Conservation (phyloP, 108 stramenopile genomes). For the Fragilariopsis cylindrus region DNA sequence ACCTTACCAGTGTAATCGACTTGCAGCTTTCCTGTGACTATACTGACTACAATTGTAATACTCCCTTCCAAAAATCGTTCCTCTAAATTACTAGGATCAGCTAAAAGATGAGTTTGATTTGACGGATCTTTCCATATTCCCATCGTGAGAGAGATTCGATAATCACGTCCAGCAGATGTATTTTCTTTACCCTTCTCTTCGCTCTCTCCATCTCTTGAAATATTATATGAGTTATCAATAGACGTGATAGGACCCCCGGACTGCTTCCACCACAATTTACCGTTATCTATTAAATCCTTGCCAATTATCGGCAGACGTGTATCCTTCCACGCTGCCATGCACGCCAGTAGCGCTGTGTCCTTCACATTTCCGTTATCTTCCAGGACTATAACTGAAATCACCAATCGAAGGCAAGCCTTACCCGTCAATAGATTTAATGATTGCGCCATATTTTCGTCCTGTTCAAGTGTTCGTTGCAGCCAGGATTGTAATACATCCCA, state of each 20-base stretch:
- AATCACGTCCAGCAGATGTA: conserved; percentile 3
- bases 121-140: conserved; percentile 26
- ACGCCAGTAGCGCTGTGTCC: conserved; percentile 61
- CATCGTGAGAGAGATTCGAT: conserved; percentile 34
- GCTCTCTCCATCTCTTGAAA: background rate
- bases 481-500: conserved; percentile 32
- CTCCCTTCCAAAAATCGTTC: conserved; percentile 15
- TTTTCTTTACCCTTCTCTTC: background rate
- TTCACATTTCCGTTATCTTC: conserved; percentile 66
- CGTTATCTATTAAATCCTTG: conserved; percentile 14
- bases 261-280: conserved; percentile 33
- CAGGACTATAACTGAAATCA: conserved; percentile 53
- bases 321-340: conserved; percentile 72
- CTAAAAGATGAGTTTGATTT: conserved; percentile 25
- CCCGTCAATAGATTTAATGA: conserved; percentile 31
- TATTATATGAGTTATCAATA: background rate
- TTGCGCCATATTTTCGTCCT: conserved; percentile 25
- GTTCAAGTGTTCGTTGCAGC: conserved; percentile 39
- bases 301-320: conserved; percentile 53
- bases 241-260: conserved; percentile 7
- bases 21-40: conserved; percentile 15
- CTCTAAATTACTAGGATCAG: conserved; percentile 36
- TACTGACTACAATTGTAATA: conserved; percentile 30
- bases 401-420: conserved; percentile 57
- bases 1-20: conserved; percentile 30